A percentile compares a stretch with the other conserved stretches of the same genome.
These are phyloP conservation scores for Trichoderma sp. DNA, from an alignment of 2,329 filamentous ascomycete species.

Conservation along the genomic window DNA sequence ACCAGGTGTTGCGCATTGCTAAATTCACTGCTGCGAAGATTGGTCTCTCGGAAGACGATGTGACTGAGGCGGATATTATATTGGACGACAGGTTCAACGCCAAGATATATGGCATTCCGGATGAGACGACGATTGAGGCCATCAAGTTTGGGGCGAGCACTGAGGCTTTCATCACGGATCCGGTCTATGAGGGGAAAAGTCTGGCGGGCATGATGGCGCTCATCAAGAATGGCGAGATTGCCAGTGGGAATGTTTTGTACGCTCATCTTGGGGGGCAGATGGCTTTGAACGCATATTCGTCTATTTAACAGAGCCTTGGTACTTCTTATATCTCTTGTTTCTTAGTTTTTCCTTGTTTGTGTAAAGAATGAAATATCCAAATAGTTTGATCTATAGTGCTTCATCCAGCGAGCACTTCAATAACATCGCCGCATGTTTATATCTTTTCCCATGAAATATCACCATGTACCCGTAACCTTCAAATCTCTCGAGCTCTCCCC, in stretches of 20 bases:
- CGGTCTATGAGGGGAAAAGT: constrained; percentile 74
- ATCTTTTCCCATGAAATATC: background rate
- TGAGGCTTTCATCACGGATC: constrained; percentile 72
- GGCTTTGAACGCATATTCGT: constrained; percentile 63
- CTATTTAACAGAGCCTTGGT: background rate
- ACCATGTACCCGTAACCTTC: constrained; percentile 25
- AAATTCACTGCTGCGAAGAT: constrained; percentile 61
- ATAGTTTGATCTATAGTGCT: background rate
- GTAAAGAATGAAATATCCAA: background rate
- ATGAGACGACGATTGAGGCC: constrained; percentile 62
- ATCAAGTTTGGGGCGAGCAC: constrained; percentile 66
- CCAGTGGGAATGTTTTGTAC: constrained; percentile 65
- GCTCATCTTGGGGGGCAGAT: constrained; percentile 69
- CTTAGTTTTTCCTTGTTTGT: background rate
- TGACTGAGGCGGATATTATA: constrained; percentile 60
- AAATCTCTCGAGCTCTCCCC: constrained; percentile 57
- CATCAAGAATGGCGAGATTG: constrained; percentile 60
- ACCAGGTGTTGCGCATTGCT: constrained; percentile 65
- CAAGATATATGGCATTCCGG: constrained; percentile 65
- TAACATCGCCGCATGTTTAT: background rate
- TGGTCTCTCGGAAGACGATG: constrained; percentile 56
- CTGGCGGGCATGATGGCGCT: constrained; percentile 69
- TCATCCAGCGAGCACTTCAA: background rate
- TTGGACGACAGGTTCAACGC: constrained; percentile 61
- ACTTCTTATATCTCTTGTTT: background rate